A percentile compares a stretch with the other conserved stretches of the same genome.
Conservation (phyloP, 257 asterid species). For the Solanum phureja region DNA sequence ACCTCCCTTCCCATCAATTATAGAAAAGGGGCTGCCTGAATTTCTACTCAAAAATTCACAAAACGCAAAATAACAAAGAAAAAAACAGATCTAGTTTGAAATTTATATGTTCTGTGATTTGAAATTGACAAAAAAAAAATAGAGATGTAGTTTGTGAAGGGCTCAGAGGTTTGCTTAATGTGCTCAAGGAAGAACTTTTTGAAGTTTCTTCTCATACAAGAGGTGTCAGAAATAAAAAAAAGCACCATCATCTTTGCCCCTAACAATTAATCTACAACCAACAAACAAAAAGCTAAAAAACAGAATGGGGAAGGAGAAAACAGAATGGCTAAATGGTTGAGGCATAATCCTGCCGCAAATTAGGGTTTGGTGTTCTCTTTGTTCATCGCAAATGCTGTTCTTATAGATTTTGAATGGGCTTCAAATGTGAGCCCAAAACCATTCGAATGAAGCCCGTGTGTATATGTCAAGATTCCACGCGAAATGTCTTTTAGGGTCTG, state of each 20-base stretch:
- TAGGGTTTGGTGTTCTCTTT: neutral
- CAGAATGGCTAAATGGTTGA: neutral
- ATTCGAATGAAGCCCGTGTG: neutral
- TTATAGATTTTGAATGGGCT: neutral
- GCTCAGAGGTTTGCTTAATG: slow-evolving; percentile 66
- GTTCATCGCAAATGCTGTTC: neutral
- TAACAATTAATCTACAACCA: too few relatives aligned
- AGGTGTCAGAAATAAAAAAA: slow-evolving; percentile 67
- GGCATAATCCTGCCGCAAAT: neutral
- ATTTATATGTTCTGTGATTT: neutral
- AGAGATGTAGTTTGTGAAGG: neutral
- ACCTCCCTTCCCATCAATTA: slow-evolving; percentile 30
- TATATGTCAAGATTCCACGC: neutral
- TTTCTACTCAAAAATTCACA: slow-evolving; percentile 22
- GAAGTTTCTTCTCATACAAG: slow-evolving; percentile 69
- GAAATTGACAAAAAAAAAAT: too few relatives aligned
- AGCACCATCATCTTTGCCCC: slow-evolving; percentile 41
- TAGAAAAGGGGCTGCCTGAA: slow-evolving; percentile 68
- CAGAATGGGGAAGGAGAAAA: too few relatives aligned
- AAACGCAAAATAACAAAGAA: neutral
- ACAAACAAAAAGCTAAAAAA: too few relatives aligned
- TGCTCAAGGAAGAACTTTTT: slow-evolving; percentile 57
- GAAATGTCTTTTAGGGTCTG: neutral
- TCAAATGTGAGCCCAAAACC: neutral
- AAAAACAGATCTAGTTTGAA: neutral